These are phyloP conservation scores for Brettanomyces bruxellensis DNA, from an alignment of 805 yeast species.

Conservation along the genomic window DNA sequence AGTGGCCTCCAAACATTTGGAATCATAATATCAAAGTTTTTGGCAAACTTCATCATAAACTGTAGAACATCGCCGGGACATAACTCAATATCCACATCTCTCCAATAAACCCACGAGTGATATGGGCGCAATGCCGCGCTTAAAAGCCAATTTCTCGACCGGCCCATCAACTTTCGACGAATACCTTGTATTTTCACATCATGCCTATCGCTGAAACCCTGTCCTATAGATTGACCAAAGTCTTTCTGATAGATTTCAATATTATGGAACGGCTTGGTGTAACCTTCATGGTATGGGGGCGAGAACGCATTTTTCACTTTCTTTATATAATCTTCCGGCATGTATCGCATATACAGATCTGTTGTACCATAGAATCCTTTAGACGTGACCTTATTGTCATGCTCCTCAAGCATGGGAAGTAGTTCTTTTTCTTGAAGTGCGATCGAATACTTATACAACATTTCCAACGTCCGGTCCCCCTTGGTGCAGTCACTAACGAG, in stretches of 20 bases:
- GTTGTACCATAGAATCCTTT: slow-evolving; percentile 40
- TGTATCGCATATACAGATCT: slow-evolving; percentile 59
- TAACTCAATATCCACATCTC: slow-evolving; percentile 81
- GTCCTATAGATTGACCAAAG: slow-evolving; percentile 79
- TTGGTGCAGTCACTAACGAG: slow-evolving; percentile 72
- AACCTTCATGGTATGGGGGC: slow-evolving; percentile 57
- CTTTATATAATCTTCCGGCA: slow-evolving; percentile 53
- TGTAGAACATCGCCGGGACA: slow-evolving; percentile 71
- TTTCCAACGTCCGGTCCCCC: slow-evolving; percentile 56
- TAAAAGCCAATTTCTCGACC: slow-evolving; percentile 80
- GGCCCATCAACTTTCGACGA: slow-evolving; percentile 75
- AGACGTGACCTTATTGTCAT: slow-evolving; percentile 24
- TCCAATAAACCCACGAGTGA: slow-evolving; percentile 89
- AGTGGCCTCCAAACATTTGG: slow-evolving; percentile 97
- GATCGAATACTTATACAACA: slow-evolving; percentile 53
- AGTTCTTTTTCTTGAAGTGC: slow-evolving; percentile 67
- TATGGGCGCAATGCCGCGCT: slow-evolving; percentile 68
- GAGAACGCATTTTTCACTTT: slow-evolving; percentile 49
- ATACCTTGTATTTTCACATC: slow-evolving; percentile 82
- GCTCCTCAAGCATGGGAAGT: slow-evolving; percentile 35
- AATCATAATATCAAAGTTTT: slow-evolving; percentile 60
- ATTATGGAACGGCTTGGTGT: slow-evolving; percentile 63
- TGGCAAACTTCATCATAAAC: slow-evolving; percentile 52
- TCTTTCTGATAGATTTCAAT: slow-evolving; percentile 75
- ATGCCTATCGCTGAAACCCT: slow-evolving; percentile 76